These are phyloP conservation scores for Poa pratensis DNA, from an alignment of 176 grass and related monocot species.

Conservation along the genomic window DNA sequence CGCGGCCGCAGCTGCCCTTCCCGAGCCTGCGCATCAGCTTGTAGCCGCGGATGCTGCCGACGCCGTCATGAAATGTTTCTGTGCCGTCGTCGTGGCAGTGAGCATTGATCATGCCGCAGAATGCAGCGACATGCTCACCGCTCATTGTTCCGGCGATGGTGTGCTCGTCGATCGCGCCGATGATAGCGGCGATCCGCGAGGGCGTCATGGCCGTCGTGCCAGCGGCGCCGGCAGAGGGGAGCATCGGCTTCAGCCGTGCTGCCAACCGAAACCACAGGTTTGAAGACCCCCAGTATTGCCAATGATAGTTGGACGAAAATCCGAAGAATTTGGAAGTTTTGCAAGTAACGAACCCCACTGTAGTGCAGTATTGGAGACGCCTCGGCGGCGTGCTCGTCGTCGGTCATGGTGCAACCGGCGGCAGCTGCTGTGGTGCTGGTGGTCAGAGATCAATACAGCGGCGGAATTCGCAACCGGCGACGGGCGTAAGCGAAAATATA, in stretches of 20 bases:
- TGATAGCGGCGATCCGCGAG: background rate
- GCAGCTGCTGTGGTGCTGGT: background rate
- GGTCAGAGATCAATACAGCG: background rate
- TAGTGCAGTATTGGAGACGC: background rate
- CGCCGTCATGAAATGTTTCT: background rate
- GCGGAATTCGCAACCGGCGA: background rate
- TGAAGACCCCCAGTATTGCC: background rate
- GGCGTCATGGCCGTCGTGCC: background rate
- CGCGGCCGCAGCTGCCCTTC: conserved; percentile 12
- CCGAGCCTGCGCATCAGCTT: conserved; percentile 22
- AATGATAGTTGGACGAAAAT: background rate
- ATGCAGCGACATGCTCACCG: background rate
- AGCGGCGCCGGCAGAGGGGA: background rate
- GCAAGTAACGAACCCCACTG: background rate
- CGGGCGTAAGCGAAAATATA: background rate
- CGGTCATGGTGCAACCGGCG: background rate
- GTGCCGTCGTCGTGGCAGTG: background rate
- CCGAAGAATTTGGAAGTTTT: background rate
- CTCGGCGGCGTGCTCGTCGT: background rate
- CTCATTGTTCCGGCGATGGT: background rate
- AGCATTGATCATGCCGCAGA: conserved; percentile 43
- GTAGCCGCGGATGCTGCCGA: conserved; percentile 35
- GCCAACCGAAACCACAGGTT: background rate
- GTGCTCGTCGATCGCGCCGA: background rate
- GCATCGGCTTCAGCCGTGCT: background rate